A percentile compares a stretch with the other conserved stretches of the same genome.
Conservation (phyloP, 495 filamentous ascomycete genomes). For the Trichoderma orchidacearum region DNA sequence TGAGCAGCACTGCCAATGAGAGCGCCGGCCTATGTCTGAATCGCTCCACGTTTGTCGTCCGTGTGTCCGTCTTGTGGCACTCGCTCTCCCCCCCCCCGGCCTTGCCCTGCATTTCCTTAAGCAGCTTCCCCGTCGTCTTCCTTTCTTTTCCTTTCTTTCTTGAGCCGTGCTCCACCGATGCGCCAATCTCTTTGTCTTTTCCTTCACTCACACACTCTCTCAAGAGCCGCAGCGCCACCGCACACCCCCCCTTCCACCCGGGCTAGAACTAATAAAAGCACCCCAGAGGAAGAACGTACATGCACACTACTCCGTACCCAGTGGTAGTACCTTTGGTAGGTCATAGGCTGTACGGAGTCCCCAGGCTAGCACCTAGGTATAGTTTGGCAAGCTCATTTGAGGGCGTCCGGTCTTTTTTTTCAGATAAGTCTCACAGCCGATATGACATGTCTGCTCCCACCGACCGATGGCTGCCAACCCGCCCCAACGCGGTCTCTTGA, state of each 20-base stretch:
- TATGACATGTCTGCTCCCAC: background rate
- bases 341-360: too few relatives aligned
- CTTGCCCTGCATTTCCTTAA: background rate
- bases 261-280: background rate
- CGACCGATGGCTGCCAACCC: background rate
- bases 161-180: too few relatives aligned
- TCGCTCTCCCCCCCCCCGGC: background rate
- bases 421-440: slow-evolving; percentile 1
- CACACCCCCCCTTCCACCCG: background rate
- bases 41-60: background rate
- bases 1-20: background rate
- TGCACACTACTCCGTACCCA: background rate
- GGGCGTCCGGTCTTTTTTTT: too few relatives aligned
- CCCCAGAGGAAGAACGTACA: background rate
- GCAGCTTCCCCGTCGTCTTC: background rate
- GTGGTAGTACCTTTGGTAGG: too few relatives aligned
- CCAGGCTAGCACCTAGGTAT: too few relatives aligned
- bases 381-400: too few relatives aligned
- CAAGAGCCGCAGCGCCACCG: background rate
- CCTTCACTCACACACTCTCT: too few relatives aligned
- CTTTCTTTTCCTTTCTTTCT: background rate
- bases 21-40: background rate
- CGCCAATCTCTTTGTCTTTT: too few relatives aligned
- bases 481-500: background rate
- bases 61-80: background rate